Percentiles rank a stretch among this genome's conserved stretches.
phyloP scores from a whole-genome alignment of 148 eudicot genomes.

The Tetragonia tetragonoides region DNA sequence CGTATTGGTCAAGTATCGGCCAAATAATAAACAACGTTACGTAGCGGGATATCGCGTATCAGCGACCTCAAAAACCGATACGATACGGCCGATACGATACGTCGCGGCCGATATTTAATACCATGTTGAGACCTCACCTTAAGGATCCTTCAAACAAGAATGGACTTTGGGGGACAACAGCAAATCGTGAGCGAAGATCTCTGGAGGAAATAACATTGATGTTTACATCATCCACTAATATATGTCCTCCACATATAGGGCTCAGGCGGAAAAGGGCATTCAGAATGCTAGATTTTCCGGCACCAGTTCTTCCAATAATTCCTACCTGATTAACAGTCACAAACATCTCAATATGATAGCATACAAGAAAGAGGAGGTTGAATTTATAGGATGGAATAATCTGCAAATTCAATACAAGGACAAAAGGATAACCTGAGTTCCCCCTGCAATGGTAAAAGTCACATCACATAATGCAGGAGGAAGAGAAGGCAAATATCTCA shows the following conservation, averaged over 20 bases:
- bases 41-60: too few relatives aligned
- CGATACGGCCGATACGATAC: too few relatives aligned
- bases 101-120: too few relatives aligned
- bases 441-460: slow-evolving; percentile 67
- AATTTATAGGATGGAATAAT: neutral
- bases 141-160: slow-evolving; percentile 92
- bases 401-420: neutral
- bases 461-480: slow-evolving; percentile 72
- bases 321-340: slow-evolving; percentile 58
- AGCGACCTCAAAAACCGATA: too few relatives aligned
- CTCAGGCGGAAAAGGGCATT: slow-evolving; percentile 88
- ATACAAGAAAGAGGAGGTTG: neutral
- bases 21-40: too few relatives aligned
- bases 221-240: slow-evolving; percentile 67
- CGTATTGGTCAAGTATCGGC: too few relatives aligned
- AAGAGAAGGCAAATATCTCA: slow-evolving; percentile 75
- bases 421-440: slow-evolving; percentile 54
- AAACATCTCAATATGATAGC: slow-evolving; percentile 1
- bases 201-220: slow-evolving; percentile 50
- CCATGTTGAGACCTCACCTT: slow-evolving; percentile 48
- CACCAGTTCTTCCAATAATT: slow-evolving; percentile 95
- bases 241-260: slow-evolving; percentile 63
- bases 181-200: slow-evolving; percentile 71
- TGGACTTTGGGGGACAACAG: slow-evolving; percentile 92
- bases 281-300: slow-evolving; percentile 93